These are phyloP conservation scores for Colletotrichum sp. DNA, from an alignment of 2,329 filamentous ascomycete species.

Conservation along the genomic window DNA sequence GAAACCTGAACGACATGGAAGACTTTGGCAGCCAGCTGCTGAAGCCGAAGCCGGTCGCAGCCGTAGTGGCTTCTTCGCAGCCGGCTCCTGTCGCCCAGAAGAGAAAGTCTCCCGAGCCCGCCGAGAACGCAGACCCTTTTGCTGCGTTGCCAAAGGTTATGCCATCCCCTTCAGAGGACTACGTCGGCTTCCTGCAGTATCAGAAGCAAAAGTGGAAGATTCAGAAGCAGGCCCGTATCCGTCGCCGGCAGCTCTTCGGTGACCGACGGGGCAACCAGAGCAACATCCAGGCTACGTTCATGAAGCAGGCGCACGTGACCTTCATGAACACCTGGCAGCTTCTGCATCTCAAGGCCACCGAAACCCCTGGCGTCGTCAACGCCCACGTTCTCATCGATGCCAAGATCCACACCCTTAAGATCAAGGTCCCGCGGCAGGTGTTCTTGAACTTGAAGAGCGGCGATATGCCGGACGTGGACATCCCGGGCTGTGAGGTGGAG, in stretches of 20 bases:
- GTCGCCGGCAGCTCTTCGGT: conserved; percentile 90
- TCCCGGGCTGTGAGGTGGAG: conserved; percentile 86
- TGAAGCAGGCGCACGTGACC: conserved; percentile 88
- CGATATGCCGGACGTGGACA: conserved; percentile 86
- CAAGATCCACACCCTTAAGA: conserved; percentile 86
- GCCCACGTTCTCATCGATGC: conserved; percentile 93
- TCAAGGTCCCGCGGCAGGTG: conserved; percentile 87
- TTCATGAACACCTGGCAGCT: conserved; percentile 97
- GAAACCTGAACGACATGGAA: conserved; percentile 72
- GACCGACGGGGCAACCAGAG: conserved; percentile 75
- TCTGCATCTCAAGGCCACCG: conserved; percentile 82
- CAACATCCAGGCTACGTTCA: conserved; percentile 75
- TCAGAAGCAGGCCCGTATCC: conserved; percentile 86
- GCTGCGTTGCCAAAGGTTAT: conserved; percentile 81
- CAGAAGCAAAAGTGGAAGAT: conserved; percentile 99
- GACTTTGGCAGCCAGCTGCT: conserved; percentile 77
- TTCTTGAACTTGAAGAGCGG: conserved; percentile 91
- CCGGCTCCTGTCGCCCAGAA: conserved; percentile 63
- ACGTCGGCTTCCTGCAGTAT: conserved; percentile 85
- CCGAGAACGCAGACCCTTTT: conserved; percentile 76
- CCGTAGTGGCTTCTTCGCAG: conserved; percentile 61
- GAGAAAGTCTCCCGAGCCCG: conserved; percentile 74
- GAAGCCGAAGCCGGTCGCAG: conserved; percentile 66
- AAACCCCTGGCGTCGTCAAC: conserved; percentile 83
- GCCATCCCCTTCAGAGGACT: conserved; percentile 86